Percentiles rank a stretch among this genome's conserved stretches.
phyloP scores from a whole-genome alignment of 148 eudicot genomes.

The Cornus kousa region DNA sequence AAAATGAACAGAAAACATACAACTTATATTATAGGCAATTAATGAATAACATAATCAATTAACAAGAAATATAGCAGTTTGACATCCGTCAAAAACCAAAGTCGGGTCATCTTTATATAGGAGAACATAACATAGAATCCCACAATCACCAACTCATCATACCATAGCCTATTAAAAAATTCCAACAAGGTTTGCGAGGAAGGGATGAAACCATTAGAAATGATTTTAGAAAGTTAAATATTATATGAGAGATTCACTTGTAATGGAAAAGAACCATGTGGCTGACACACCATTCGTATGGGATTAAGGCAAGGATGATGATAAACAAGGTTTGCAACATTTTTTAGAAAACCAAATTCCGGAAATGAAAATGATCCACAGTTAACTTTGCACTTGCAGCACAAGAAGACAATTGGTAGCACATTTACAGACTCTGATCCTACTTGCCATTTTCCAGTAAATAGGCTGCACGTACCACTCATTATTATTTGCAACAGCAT shows the following conservation, averaged over 20 bases:
- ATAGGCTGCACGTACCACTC: not conserved
- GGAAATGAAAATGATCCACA: not conserved
- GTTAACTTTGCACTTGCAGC: not conserved
- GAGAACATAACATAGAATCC: not conserved
- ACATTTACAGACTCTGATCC: not conserved
- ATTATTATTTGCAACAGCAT: not conserved
- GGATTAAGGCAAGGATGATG: not conserved
- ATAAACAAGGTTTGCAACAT: not conserved
- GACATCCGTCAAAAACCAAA: not conserved
- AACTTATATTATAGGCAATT: not conserved
- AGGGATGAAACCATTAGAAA: not conserved
- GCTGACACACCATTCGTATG: not conserved
- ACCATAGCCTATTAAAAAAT: not conserved
- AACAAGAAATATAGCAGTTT: not conserved
- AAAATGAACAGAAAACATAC: slow-evolving; percentile 14
- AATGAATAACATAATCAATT: not conserved
- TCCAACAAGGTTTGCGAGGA: too few relatives aligned
- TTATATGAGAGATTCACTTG: too few relatives aligned
- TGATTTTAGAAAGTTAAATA: not conserved
- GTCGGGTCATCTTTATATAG: not conserved
- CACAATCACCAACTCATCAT: not conserved
- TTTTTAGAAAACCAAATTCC: not conserved
- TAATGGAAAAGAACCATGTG: too few relatives aligned
- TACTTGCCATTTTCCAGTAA: not conserved
- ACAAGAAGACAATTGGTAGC: not conserved